Conservation (phyloP, 2,329 filamentous ascomycete genomes). For the Aotearoamyces nothofagi region DNA sequence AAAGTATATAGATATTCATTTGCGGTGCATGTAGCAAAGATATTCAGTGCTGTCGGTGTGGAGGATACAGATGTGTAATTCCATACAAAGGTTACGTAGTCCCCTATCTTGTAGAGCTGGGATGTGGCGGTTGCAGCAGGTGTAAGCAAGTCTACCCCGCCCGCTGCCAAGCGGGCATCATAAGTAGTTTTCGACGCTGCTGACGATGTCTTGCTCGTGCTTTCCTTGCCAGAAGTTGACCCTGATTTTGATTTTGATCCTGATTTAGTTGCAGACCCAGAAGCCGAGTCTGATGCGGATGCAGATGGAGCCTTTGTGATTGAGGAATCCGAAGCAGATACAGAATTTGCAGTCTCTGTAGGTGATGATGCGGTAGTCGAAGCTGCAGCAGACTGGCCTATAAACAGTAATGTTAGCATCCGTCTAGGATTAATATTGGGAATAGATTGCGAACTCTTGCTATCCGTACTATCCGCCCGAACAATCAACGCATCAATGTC, state of each 20-base stretch:
- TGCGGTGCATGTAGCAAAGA: constrained; percentile 38
- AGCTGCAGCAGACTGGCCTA: no score
- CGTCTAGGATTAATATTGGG: no score
- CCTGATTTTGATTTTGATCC: no score
- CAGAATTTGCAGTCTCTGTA: no score
- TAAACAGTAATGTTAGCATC: no score
- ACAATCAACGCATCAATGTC: constrained; percentile 36
- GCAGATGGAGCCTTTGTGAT: constrained; percentile 3
- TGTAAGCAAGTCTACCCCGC: constrained; percentile 35
- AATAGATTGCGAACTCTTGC: not conserved
- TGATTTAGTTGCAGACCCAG: not conserved
- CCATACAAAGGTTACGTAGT: constrained; percentile 44
- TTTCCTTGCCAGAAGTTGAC: no score
- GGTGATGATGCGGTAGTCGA: no score
- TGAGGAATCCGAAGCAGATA: constrained; percentile 5
- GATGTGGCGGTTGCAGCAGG: constrained; percentile 30
- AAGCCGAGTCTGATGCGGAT: constrained; percentile 1
- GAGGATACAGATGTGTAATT: constrained; percentile 48
- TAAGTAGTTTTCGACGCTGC: constrained; percentile 20
- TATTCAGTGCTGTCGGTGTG: constrained; percentile 43
- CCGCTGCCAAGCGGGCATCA: constrained; percentile 29
- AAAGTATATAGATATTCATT: constrained; percentile 41
- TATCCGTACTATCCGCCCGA: constrained; percentile 23
- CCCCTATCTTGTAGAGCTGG: constrained; percentile 43
- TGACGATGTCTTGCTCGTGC: not conserved